Evolutionary conservation across 371 early-diverging fungal species (phyloP).

Genomic region (Zychaea mexicana): DNA sequence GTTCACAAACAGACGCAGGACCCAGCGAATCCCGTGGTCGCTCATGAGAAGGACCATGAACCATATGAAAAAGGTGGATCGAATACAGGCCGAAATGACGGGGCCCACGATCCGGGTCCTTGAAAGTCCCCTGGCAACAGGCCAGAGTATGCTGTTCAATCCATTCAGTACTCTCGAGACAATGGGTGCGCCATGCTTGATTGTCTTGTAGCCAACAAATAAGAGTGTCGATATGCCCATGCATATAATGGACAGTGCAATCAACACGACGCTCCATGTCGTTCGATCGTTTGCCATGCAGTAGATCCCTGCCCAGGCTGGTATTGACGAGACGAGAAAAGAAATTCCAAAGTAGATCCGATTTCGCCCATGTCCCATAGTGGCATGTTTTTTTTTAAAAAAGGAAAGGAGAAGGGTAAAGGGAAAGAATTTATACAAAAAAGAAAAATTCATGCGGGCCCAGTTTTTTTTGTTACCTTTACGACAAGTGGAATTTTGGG

Average conservation of each 20-base stretch:
- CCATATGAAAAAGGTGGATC: constrained; percentile 38
- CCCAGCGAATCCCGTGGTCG: constrained; percentile 35
- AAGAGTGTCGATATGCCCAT: constrained; percentile 24
- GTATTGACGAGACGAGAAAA: constrained; percentile 14
- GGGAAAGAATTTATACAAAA: background rate
- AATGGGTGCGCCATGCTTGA: constrained; percentile 33
- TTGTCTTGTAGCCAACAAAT: constrained; percentile 27
- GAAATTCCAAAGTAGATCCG: constrained; percentile 15
- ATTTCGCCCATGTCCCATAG: constrained; percentile 15
- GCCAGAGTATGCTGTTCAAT: constrained; percentile 21
- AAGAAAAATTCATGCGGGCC: background rate
- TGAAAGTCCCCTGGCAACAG: constrained; percentile 29
- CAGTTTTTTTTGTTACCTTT: no score
- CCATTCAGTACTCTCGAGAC: constrained; percentile 18
- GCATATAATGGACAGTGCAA: constrained; percentile 14
- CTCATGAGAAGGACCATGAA: constrained; percentile 37
- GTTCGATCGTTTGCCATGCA: constrained; percentile 11
- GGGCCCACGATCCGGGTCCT: constrained; percentile 34
- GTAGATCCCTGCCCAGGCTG: constrained; percentile 11
- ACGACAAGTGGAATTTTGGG: background rate
- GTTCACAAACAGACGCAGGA: constrained; percentile 33
- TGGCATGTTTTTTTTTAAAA: constrained; percentile 5
- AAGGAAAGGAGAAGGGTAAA: background rate
- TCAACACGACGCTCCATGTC: constrained; percentile 3
- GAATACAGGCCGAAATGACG: constrained; percentile 25